Evolutionary conservation across 2,329 filamentous ascomycete species (phyloP), one percentile per base, ranked within the genome.

Genomic region (Aspergillus sp.): DNA sequence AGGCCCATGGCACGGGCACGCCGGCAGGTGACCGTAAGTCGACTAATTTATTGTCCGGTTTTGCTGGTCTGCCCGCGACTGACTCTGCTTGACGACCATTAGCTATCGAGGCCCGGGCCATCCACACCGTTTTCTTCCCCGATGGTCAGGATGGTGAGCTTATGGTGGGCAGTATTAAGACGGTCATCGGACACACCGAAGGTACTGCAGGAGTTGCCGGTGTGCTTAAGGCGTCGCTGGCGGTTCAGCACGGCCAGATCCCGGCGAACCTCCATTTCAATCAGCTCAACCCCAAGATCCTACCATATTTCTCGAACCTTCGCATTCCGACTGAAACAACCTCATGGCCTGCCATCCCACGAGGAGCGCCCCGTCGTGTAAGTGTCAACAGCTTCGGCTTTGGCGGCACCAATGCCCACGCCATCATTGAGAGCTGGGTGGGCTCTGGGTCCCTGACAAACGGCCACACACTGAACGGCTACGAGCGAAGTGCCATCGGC

Each of bases 321-420:
- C 25, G 55, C 14, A 49, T 64, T 34, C 58, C 56, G 11, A 59
- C 54, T 3, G 54, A 51, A 36, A 50, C 56, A 1, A 38, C 31
- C 7, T 21, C 43, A 50, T 67, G 56, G 60, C 55, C 66, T 4
- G 10, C 41, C 9, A 20, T 58, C 4, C 13, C 44, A 51, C 11
- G 64, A 65, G 31, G 69, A 6, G 20, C 16, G n/a, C 52, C 52
- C 7, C 56, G 52, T 21, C 50, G 71, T 34, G 74, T 73, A 5
- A 72, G 72, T 16, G 67, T 79, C 2, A 77, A 75, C 53, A 69
- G 70, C 3, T 78, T 78, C 50, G 75, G 65, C 1, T 64, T 63
- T 21, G 67, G 66, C 19, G 66, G 67, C 6, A 64, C 64, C 1
- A 69, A 69, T 54, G 64, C 60, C 0, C 63, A 69, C 19, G 54